Base-by-base conservation (phyloP, 1,139 yeast genomes). In the Kodamaea arcana region DNA sequence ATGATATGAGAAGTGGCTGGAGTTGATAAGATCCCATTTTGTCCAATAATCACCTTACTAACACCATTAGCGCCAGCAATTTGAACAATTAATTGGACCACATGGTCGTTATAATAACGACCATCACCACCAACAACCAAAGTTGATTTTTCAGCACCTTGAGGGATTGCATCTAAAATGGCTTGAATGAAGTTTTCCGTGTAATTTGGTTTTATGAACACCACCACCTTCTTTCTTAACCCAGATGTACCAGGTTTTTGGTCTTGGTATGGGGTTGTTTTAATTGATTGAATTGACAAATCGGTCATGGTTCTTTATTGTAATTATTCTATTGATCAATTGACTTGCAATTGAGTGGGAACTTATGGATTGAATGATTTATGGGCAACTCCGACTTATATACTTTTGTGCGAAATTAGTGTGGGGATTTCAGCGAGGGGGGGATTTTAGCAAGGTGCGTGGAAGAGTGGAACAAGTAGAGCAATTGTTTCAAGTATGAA, bases 191-290 rank as follows among this genome's bases (percentile, higher is more conserved):
- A 92, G 68, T 92, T 92, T 60, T 92, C 98, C 2, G 95, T 83
- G 64, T 92, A 92, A 56, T 86, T 70, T 9, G 75, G 72, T 54
- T 83, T 81, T 61, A 86, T 76, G 66, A 92, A 92, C 18, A 86
- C 94, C 22, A 72, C 72, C 31, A 90, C 95, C 64, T 83, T 87
- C 70, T 92, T 92, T 54, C 98, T 78, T 38, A 92, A 78, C 22
- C 98, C 98, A 5, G 97, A 90, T 15, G 98, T 92, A 29, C 98
- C 98, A 13, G 98, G 98, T 59, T 90, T 92, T 61, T 92, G 98
- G 64, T 90, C 98, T 33, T 66, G 72, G 60, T 78, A 90, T 2
- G 96, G 82, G 15, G 73, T 78, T n/a, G 97, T 90, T 24, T 67
- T 41, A 30, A 69, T 52, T 14, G 59, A 47, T 52, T 60, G 47